Evolutionary conservation across 2,329 filamentous ascomycete species (phyloP), one percentile per base, ranked within the genome.

Genomic region (Fusarium sp.): DNA sequence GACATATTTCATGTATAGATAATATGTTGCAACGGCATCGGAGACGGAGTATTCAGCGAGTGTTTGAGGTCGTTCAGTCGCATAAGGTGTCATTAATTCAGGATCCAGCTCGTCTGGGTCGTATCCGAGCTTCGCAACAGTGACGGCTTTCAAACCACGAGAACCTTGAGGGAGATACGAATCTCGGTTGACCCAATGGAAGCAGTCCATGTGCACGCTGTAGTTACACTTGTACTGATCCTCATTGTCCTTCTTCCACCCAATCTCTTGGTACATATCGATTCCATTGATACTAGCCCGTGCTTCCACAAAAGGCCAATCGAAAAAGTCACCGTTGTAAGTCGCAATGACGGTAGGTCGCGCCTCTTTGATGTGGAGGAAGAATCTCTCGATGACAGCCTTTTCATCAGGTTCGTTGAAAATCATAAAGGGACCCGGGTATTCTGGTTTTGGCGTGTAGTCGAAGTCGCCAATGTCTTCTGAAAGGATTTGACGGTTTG

Each of bases 241-340:
- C 79, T 99, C 96, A 77, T 85, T 93, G 82, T 97, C 96, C 82
- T 96, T 98, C 77, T 92, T 92, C 88, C 97, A 99, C 9, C 96
- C 96, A 77, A 98, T 99, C 81, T 99, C 97, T 71, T 92, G 93
- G 83, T 99, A 99, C 96, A 99, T 98, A 82, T 99, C 96, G 80
- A 99, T 98, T 35, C 97, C 96, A 75, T 97, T 92, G 73, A 98
- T 89, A 79, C 94, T 97, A 33, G 97, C 94, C 83, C 96, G 88
- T 47, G 96, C 91, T 84, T 99, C 96, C 29, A 99, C 94, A 79
- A 97, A 99, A 0, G 96, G 95, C 96, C 96, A 99, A 91, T 99
- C 96, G 91, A 99, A 99, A 81, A 99, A 99, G 85, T 99, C 96
- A 84, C 96, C 96, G 94, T 99, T 99, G 87, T 99, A 99, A n/a